Evolutionary conservation across 768 basidiomycete genomes (phyloP).

Genomic region (Psilocybe cyanescens): DNA sequence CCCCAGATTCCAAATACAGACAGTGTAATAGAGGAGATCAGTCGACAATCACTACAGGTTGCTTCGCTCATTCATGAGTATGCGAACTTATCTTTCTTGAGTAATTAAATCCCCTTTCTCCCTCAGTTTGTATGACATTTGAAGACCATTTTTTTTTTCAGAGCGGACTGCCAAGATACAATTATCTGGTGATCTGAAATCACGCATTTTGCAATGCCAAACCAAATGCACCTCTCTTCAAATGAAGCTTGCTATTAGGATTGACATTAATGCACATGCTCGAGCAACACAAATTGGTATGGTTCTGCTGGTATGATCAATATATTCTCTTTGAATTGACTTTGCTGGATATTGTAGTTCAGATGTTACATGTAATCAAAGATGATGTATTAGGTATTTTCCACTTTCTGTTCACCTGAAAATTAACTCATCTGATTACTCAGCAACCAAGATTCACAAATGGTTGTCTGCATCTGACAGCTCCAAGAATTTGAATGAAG

Average conservation of each 20-base stretch:
- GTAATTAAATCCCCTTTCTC: too few relatives aligned
- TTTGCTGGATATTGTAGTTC: too few relatives aligned
- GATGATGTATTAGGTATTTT: not conserved
- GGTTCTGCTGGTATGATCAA: too few relatives aligned
- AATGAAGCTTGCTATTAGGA: not conserved
- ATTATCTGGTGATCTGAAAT: not conserved
- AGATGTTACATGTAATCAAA: too few relatives aligned
- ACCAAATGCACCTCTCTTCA: not conserved
- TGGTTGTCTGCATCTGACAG: not conserved
- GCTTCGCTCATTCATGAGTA: conserved; percentile 11
- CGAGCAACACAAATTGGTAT: too few relatives aligned
- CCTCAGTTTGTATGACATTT: too few relatives aligned
- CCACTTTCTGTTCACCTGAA: not conserved
- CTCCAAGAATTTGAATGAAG: not conserved
- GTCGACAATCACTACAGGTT: conserved; percentile 6
- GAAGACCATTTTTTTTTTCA: too few relatives aligned
- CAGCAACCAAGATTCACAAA: not conserved
- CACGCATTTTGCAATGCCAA: not conserved
- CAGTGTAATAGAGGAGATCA: conserved; percentile 10
- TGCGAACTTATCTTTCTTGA: not conserved
- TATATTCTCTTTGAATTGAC: too few relatives aligned
- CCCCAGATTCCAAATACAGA: not conserved
- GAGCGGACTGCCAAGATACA: not conserved
- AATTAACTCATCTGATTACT: not conserved
- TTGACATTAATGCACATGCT: not conserved